Evolutionary conservation across 139 green algal species (phyloP).

Genomic region (Micractinium conductrix): DNA sequence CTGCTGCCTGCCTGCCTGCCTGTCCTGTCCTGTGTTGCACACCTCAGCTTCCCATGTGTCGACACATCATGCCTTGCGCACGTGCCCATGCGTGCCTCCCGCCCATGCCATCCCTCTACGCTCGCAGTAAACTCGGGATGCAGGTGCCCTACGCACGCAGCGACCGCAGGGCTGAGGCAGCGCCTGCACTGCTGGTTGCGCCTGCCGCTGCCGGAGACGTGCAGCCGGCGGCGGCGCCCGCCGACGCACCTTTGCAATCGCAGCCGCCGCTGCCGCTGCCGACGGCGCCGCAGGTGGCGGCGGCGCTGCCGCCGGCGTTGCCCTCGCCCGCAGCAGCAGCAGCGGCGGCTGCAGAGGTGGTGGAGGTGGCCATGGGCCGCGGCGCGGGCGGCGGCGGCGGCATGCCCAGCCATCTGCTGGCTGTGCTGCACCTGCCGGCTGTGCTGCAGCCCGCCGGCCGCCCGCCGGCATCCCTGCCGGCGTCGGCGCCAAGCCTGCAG

Average conservation of each 20-base stretch:
- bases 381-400: no score
- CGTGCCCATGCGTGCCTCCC: no score
- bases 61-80: no score
- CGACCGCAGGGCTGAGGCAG: background rate
- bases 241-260: no score
- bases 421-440: no score
- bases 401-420: background rate
- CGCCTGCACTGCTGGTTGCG: no score
- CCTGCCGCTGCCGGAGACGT: no score
- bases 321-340: background rate
- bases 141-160: background rate
- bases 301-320: background rate
- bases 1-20: background rate
- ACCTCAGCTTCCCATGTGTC: background rate
- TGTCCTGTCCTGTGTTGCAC: background rate
- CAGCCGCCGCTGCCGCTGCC: background rate
- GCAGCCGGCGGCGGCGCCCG: no score
- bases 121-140: constrained; percentile 25
- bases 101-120: background rate
- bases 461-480: no score
- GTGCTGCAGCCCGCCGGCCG: no score
- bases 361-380: background rate
- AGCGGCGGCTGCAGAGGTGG: background rate
- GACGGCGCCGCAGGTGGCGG: background rate
- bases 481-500: background rate